Evolutionary conservation across 768 basidiomycete genomes (phyloP).

Genomic region (Leccinum barrowsii): DNA sequence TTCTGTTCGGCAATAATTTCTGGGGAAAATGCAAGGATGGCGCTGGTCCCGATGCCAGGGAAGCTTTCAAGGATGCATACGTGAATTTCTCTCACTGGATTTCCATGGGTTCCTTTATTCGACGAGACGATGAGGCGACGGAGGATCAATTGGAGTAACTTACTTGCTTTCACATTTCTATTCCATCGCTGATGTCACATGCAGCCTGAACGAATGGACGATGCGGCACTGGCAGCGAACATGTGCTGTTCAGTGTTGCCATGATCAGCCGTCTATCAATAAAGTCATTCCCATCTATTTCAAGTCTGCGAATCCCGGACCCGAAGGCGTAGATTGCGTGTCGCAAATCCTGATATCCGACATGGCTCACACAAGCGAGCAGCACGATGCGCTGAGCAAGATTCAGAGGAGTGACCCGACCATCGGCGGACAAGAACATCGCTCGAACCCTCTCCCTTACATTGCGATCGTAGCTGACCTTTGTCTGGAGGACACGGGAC

Average conservation of each 20-base stretch:
- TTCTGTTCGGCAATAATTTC: no score
- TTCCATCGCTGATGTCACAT: not conserved
- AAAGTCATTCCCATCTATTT: not conserved
- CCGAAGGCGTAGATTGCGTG: not conserved
- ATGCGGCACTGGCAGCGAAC: not conserved
- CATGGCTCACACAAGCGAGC: not conserved
- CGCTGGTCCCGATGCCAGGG: no score
- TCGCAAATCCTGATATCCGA: conserved; percentile 1
- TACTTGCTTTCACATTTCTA: not conserved
- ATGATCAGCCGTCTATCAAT: not conserved
- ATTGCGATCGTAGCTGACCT: not conserved
- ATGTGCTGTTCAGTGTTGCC: not conserved
- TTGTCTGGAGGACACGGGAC: not conserved
- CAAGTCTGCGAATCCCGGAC: not conserved
- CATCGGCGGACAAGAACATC: not conserved
- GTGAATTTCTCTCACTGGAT: no score
- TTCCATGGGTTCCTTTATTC: not conserved
- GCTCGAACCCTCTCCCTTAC: not conserved
- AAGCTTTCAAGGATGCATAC: no score
- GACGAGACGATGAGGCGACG: not conserved
- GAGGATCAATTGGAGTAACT: not conserved
- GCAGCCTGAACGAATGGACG: not conserved
- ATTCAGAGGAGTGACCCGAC: not conserved
- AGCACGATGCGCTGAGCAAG: not conserved
- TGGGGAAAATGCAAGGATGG: no score